phyloP scores from a whole-genome alignment of 208 protist species.

The Leishmania gerbilli region DNA sequence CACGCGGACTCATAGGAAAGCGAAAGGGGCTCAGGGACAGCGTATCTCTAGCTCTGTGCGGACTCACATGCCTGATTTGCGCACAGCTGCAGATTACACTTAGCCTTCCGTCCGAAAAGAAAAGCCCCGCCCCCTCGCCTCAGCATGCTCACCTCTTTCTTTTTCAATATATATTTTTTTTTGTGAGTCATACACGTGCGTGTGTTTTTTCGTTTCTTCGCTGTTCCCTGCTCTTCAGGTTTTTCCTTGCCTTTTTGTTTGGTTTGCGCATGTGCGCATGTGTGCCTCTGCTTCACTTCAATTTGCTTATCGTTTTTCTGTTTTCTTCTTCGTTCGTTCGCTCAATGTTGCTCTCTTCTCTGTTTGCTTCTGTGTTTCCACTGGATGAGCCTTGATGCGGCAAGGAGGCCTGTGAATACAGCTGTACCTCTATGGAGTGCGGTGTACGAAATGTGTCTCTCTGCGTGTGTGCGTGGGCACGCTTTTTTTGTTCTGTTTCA shows the following conservation, averaged over 20 bases:
- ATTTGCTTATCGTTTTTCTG: not conserved
- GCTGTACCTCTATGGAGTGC: not conserved
- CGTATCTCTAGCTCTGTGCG: not conserved
- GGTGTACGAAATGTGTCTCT: not conserved
- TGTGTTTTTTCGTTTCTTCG: not conserved
- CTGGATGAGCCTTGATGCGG: not conserved
- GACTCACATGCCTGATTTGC: not conserved
- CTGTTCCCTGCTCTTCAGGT: not conserved
- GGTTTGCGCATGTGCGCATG: not conserved
- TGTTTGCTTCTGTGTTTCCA: not conserved
- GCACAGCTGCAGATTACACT: not conserved
- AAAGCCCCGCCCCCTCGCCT: not conserved
- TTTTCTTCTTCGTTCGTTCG: not conserved
- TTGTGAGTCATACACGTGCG: not conserved
- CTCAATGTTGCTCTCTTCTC: not conserved
- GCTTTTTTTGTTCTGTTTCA: constrained; percentile 8
- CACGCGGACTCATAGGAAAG: not conserved
- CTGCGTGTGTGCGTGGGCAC: not conserved
- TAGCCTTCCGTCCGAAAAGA: too few relatives aligned
- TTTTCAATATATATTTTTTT: not conserved
- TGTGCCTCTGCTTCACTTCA: not conserved
- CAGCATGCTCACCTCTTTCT: not conserved
- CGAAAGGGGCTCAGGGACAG: not conserved
- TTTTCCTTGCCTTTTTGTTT: not conserved
- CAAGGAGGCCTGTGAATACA: not conserved